phyloP scores from a whole-genome alignment of 2,329 filamentous ascomycete genomes.

The Diaporthe helianthi region DNA sequence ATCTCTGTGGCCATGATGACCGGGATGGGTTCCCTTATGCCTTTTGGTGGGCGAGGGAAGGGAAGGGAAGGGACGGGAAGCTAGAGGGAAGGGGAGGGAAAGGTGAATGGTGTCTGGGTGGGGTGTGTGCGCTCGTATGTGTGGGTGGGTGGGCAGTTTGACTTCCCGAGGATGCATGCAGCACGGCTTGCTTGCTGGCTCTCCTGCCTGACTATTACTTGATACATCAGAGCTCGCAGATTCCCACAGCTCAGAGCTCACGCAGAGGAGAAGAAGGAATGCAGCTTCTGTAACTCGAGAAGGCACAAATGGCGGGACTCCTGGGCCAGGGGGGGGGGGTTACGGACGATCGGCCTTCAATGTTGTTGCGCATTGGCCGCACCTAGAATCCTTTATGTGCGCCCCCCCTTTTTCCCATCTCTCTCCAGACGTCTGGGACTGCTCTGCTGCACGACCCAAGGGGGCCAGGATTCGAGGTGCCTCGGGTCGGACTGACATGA shows the following conservation, averaged over 20 bases:
- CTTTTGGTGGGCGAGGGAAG: background rate
- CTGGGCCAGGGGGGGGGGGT: too few species aligned
- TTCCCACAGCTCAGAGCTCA: background rate
- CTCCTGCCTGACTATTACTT: background rate
- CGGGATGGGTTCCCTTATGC: background rate
- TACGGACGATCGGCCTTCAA: slow-evolving; percentile 16
- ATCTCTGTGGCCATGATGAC: slow-evolving; percentile 1
- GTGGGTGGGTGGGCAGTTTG: background rate
- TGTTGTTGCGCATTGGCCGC: slow-evolving; percentile 22
- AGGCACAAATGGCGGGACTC: background rate
- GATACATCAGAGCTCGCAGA: background rate
- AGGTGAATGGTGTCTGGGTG: too few species aligned
- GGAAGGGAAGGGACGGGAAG: too few species aligned
- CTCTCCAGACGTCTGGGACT: too few species aligned
- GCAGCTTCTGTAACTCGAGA: background rate
- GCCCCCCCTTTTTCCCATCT: background rate
- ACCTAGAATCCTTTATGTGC: slow-evolving; percentile 12
- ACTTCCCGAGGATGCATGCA: background rate
- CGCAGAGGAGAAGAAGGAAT: background rate
- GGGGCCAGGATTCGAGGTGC: background rate
- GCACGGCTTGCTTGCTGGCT: background rate
- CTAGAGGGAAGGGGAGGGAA: too few species aligned
- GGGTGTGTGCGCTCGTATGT: background rate
- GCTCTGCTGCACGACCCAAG: background rate
- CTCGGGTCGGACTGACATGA: background rate